Evolutionary conservation across 2,329 filamentous ascomycete species (phyloP).

Genomic region (Leptodontidium sp.): DNA sequence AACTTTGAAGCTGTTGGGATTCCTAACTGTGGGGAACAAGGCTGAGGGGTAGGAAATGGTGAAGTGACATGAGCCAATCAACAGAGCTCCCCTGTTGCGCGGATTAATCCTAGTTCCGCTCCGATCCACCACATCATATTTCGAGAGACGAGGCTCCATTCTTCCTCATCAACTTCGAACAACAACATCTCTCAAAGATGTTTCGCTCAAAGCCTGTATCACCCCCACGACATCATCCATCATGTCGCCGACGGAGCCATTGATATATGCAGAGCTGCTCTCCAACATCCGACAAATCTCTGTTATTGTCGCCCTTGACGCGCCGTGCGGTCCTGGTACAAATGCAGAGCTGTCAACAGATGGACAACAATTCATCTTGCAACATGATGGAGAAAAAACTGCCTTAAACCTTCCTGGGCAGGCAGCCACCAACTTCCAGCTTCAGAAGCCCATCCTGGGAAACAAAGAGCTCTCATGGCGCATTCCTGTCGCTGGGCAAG

Average conservation of each 20-base stretch:
- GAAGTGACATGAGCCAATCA: conserved; percentile 9
- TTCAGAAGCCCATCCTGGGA: conserved; percentile 39
- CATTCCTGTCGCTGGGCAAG: conserved; percentile 51
- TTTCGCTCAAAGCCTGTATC: background rate
- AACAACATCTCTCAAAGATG: conserved; percentile 16
- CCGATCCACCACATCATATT: conserved; percentile 10
- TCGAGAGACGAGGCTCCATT: conserved; percentile 3
- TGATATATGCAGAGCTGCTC: conserved; percentile 71
- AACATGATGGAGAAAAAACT: conserved; percentile 54
- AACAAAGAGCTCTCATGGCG: conserved; percentile 59
- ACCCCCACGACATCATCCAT: conserved; percentile 1
- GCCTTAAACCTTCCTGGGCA: conserved; percentile 51
- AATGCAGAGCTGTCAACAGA: conserved; percentile 52
- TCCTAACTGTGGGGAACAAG: conserved; percentile 30
- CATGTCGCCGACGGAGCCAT: conserved; percentile 32
- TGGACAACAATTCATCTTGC: conserved; percentile 56
- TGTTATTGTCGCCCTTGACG: conserved; percentile 60
- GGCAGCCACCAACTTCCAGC: conserved; percentile 34
- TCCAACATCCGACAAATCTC: conserved; percentile 71
- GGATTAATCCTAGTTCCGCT: background rate
- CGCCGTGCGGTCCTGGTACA: conserved; percentile 45
- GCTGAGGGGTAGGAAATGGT: conserved; percentile 20
- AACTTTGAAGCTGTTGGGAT: conserved; percentile 36
- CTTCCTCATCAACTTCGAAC: conserved; percentile 7
- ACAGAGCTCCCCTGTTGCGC: background rate